phyloP scores from a whole-genome alignment of 257 asterid species.

The Solanum pinnatisectum region DNA sequence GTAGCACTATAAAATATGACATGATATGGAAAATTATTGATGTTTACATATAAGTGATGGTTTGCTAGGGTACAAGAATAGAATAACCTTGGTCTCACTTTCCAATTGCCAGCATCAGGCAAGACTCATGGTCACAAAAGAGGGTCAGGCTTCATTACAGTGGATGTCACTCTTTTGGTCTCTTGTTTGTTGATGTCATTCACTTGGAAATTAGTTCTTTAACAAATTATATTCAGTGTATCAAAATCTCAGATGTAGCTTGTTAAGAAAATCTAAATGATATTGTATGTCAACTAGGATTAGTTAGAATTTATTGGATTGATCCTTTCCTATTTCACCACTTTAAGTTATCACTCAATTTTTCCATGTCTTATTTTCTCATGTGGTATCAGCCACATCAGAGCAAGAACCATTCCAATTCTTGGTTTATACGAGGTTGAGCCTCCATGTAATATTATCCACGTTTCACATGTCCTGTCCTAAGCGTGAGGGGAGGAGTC shows the following conservation, averaged over 20 bases:
- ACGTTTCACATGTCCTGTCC: not conserved
- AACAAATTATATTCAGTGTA: not conserved
- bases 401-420: not conserved
- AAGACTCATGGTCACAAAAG: not conserved
- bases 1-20: not conserved
- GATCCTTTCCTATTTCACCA: not conserved
- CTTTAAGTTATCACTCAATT: not conserved
- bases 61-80: not conserved
- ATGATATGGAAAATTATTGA: not conserved
- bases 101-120: not conserved
- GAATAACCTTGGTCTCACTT: not conserved
- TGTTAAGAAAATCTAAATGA: not conserved
- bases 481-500: not conserved
- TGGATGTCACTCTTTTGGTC: not conserved
- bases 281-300: not conserved
- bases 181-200: not conserved
- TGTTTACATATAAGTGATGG: not conserved
- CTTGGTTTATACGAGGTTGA: not conserved
- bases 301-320: not conserved
- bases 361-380: not conserved
- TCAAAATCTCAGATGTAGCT: not conserved
- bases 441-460: not conserved
- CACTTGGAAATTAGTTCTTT: not conserved
- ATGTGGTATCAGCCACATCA: not conserved
- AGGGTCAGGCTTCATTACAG: not conserved